Percentiles rank a stretch among this genome's conserved stretches.
Conservation (phyloP, 148 eudicot species). For the Cornus kousa region DNA sequence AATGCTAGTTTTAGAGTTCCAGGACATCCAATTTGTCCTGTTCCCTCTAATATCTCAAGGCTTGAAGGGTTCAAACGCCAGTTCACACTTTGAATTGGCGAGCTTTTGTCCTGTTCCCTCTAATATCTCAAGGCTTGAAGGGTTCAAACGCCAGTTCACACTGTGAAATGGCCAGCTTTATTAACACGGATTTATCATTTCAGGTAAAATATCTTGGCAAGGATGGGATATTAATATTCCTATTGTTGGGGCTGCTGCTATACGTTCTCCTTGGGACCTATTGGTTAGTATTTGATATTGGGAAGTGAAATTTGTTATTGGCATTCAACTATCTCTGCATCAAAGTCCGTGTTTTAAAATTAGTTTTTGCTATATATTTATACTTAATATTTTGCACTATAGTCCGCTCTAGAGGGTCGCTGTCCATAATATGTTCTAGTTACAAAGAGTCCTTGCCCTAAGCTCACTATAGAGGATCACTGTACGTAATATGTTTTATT, state of each 20-base stretch:
- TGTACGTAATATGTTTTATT: too few species aligned
- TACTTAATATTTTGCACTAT: neutral
- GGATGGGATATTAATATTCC: constrained; percentile 70
- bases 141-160: too few species aligned
- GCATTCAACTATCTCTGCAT: neutral
- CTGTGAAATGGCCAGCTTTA: neutral
- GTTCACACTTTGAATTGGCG: too few species aligned
- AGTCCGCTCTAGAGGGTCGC: neutral
- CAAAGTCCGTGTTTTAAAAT: neutral
- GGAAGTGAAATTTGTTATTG: neutral
- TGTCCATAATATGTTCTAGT: neutral
- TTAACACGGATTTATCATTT: constrained; percentile 6
- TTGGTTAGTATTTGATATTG: constrained; percentile 47
- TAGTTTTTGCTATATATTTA: too few species aligned
- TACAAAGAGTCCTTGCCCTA: too few species aligned
- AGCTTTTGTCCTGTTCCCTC: neutral
- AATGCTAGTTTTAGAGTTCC: too few species aligned
- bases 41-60: too few species aligned
- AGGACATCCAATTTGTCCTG: too few species aligned
- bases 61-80: too few species aligned
- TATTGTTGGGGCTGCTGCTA: constrained; percentile 79
- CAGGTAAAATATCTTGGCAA: constrained; percentile 94
- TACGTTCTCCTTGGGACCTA: constrained; percentile 92
- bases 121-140: too few species aligned
- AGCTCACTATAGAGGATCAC: too few species aligned